phyloP scores from a whole-genome alignment of 2,329 filamentous ascomycete genomes.

The Fusarium brevicatenulatum region DNA sequence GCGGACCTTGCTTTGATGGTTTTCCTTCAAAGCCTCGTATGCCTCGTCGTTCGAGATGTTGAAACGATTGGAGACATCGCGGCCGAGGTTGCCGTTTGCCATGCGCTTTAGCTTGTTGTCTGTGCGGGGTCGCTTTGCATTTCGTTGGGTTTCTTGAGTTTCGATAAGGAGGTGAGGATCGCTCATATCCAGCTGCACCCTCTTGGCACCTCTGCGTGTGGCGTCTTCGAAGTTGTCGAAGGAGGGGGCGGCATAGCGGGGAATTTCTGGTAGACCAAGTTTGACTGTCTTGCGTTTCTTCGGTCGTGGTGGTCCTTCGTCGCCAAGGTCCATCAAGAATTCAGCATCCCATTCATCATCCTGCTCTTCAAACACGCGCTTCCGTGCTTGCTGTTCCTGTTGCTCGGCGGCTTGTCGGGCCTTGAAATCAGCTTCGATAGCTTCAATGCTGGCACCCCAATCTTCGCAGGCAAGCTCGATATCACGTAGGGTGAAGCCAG shows the following conservation, averaged over 20 bases:
- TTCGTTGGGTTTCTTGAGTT: slow-evolving; percentile 72
- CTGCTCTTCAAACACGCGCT: slow-evolving; percentile 52
- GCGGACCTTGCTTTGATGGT: slow-evolving; percentile 94
- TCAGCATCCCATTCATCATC: slow-evolving; percentile 73
- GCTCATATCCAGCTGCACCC: slow-evolving; percentile 84
- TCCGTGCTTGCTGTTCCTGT: slow-evolving; percentile 45
- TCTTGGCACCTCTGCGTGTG: slow-evolving; percentile 78
- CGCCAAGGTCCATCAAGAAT: slow-evolving; percentile 62
- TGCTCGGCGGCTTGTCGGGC: slow-evolving; percentile 47
- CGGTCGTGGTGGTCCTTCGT: slow-evolving; percentile 58
- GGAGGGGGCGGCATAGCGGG: slow-evolving; percentile 71
- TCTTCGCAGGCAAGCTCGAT: slow-evolving; percentile 87
- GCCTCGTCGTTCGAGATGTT: slow-evolving; percentile 97
- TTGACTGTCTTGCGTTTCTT: slow-evolving; percentile 76
- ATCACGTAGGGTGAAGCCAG: slow-evolving; percentile 81
- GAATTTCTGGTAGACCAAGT: slow-evolving; percentile 67
- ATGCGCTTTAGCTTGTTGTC: slow-evolving; percentile 71
- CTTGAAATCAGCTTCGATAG: slow-evolving; percentile 54
- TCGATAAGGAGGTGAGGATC: slow-evolving; percentile 90
- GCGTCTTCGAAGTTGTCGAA: slow-evolving; percentile 84
- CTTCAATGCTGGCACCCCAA: slow-evolving; percentile 75
- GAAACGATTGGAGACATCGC: slow-evolving; percentile 82
- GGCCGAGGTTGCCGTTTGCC: slow-evolving; percentile 75
- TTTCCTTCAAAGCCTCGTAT: slow-evolving; percentile 95
- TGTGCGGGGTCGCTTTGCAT: slow-evolving; percentile 67